Base-by-base conservation (phyloP, 108 stramenopile species). In the Craspedostauros australis region DNA sequence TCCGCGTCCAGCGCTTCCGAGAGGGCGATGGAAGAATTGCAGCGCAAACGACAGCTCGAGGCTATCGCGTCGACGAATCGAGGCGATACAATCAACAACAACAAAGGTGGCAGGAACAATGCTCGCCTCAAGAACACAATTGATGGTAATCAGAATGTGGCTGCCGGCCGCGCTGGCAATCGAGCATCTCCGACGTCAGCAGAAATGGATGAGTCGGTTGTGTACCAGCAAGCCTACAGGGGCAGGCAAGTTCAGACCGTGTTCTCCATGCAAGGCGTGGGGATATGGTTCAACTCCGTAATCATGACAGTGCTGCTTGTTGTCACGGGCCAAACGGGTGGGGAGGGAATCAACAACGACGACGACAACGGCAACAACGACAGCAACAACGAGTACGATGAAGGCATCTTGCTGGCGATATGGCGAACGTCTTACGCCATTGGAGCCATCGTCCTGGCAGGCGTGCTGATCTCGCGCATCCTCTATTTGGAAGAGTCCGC, bases 191-290 rank as follows among this genome's bases (percentile, higher is more conserved):
- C 34, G 12, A 36, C 9, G 34, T 9, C 34, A 36, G 9, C 34
- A 36, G 34, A 11, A 9, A 12, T 11, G 12, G 34, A 36, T 9
- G 9, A 36, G 9, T 36, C 11, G 11, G 34, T 11, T 11, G 34
- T 36, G 11, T 36, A 11, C 34, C 34, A 11, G 11, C 34, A 36
- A 9, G 11, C 9, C 34, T 14, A 36, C 37, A 53, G 7, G 11
- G 18, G 2, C 24, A 64, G 65, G 29, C 66, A 68, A 19, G 76
- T 84, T 7, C 75, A 79, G 22, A 40, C 82, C 15, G 80, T 84
- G 1, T 88, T 88, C 54, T 49, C 68, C 23, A 84, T 79, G 77
- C 86, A 88, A 58, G 86, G 86, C 3, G 19, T 82, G 41, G 86
- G 86, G 1, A 83, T 88, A 12, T 79, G 80, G 48, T 69, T 50